Evolutionary conservation across 2,329 filamentous ascomycete genomes (phyloP), one percentile per base, ranked within the genome.

Genomic region (Ustulina deusta): DNA sequence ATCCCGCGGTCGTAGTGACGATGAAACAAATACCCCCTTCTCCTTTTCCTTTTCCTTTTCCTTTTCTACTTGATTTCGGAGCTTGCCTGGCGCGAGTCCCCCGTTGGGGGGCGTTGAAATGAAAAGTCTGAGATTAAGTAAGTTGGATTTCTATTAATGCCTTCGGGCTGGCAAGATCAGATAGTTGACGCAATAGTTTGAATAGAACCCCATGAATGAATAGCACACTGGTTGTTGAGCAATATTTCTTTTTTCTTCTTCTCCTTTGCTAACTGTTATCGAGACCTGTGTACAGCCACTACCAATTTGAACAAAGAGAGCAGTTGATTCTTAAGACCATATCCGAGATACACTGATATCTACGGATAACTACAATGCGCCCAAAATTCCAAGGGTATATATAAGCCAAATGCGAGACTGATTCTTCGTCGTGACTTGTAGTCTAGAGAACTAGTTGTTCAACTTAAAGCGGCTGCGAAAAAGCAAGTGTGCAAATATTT

Each of bases 401-500:
- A 32, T 2, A 9, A 20, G 2, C 36, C 22, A 42, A 32, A 20
- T 5, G n/a, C n/a, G n/a, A 0, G 7, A 9, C 6, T 3, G 10
- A 17, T 29, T 40, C 25, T 27, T 55, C 25, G 27, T 36, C 17
- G 25, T 57, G 6, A n/a, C 13, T 7, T 3, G 20, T n/a, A 17
- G 2, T 3, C 6, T 38, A 29, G 22, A n/a, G 13, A 3, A 34
- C 3, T 11, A 29, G 15, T 15, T 40, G 48, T 55, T 55, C 29
- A 7, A 40, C 44, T 34, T 15, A 11, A 7, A 32, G 42, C n/a
- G 9, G 15, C 27, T 13, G 10, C 10, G 20, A 49, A 40, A 10
- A 36, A 48, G 13, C 5, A 60, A 48, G 29, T 44, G 27, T 61
- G 59, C 60, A 58, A 67, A 67, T 40, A 66, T 62, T 9, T 65